Base-by-base conservation (phyloP, 495 filamentous ascomycete genomes). In the Emericellopsis terricola region DNA sequence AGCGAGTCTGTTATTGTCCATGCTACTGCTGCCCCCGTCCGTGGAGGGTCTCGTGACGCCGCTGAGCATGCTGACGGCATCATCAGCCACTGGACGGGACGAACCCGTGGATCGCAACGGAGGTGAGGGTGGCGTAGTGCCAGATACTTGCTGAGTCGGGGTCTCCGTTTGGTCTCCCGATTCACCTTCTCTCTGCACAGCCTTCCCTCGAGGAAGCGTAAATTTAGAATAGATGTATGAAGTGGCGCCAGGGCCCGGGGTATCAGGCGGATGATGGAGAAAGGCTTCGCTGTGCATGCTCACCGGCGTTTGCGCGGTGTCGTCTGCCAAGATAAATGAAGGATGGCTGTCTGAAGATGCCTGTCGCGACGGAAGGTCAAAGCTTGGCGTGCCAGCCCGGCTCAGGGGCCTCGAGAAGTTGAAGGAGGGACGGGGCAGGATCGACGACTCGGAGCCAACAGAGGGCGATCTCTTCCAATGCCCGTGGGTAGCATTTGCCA, bases 371-470 rank as follows among this genome's bases (percentile, higher is more conserved):
- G 74, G 68, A 2, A 55, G 37, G 18, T 83, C 76, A 17, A 69
- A 39, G 8, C 57, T 73, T 10, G 81, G 67, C 30, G 69, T 73
- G 36, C 75, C 77, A 7, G 78, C 73, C 40, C 83, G 68, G 52
- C 89, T 94, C 19, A 89, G 42, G 2, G 89, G 89, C 5, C 89
- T 64, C 2, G 89, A 94, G 52, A 96, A 96, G 51, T 96, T 97
- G 49, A 86, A 87, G 1, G 78, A 65, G 2, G 81, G 79, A 19
- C 78, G 71, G 1, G 76, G 70, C 19, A 80, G 60, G 33, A 51
- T 51, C 28, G 68, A 71, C 20, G 68, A 68, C 33, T 92, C 82
- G 2, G 85, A 94, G 42, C 71, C 76, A 28, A 85, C 57, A 0
- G 84, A 92, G 4, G 83, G 82, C 8, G 85, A 91, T 29, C 83